A percentile compares a stretch with the other conserved stretches of the same genome.
phyloP scores from a whole-genome alignment of 1,284 basidiomycete genomes.

The Apiotrichum brassicae region DNA sequence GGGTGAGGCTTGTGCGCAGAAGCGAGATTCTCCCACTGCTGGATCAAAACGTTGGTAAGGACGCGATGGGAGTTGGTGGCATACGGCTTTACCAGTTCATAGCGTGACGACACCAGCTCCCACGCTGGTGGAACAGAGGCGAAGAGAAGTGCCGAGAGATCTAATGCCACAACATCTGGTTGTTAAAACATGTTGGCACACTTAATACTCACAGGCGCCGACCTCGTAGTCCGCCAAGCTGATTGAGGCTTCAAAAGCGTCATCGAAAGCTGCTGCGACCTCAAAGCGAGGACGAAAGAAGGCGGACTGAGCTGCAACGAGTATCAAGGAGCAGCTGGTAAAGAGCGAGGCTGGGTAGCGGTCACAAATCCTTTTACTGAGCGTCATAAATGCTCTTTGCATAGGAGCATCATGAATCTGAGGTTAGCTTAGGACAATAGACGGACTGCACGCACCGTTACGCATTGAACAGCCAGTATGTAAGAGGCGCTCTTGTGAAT shows the following conservation, averaged over 20 bases:
- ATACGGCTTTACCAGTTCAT: conserved; percentile 21
- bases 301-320: conserved; percentile 14
- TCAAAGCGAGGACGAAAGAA: conserved; percentile 7
- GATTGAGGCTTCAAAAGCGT: conserved; percentile 21
- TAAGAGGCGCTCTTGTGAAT: conserved; percentile 22
- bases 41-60: conserved; percentile 21
- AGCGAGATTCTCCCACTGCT: conserved; percentile 20
- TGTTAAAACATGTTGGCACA: background rate
- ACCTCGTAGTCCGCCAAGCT: conserved; percentile 27
- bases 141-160: conserved; percentile 16
- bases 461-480: conserved; percentile 17
- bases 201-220: conserved; percentile 17
- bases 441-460: conserved; percentile 9
- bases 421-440: background rate
- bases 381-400: conserved; percentile 8
- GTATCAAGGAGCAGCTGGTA: conserved; percentile 14
- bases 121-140: conserved; percentile 8
- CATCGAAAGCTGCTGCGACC: background rate
- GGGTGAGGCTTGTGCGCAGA: conserved; percentile 4
- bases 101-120: conserved; percentile 11
- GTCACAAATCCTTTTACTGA: conserved; percentile 8
- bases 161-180: conserved; percentile 22
- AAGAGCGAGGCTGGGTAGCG: conserved; percentile 14
- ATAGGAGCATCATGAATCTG: conserved; percentile 12
- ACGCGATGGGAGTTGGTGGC: conserved; percentile 10